Base-by-base conservation (phyloP, 192 early-diverging fungal genomes). In the Entomortierella beljakovae region DNA sequence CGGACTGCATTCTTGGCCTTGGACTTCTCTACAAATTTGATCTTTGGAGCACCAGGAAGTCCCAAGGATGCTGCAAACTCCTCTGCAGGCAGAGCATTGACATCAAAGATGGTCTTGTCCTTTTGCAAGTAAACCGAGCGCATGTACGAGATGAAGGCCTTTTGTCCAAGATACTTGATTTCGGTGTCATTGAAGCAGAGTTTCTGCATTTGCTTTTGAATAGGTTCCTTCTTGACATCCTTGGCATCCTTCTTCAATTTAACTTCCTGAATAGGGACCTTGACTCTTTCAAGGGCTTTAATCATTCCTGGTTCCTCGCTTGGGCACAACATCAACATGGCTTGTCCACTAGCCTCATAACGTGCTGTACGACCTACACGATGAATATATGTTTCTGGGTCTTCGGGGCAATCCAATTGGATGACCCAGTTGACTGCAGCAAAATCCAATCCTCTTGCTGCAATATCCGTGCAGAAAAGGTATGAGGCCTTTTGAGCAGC, bases 351-450 rank as follows among this genome's bases (percentile, higher is more conserved):
- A 4, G 95, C 87, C 49, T 96, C 93, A 87, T 95, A 94, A 61
- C 98, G 92, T 10, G 98, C 98, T 20, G 98, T 99, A 51, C 98
- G 91, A 1, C 98, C 98, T 6, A 98, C 98, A 51, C 98, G 93
- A 74, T 99, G 98, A 80, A 99, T 95, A 84, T 99, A 98, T 1
- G 97, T 99, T 52, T 90, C 94, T 38, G 92, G 92, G 84, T 98
- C 94, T 77, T 98, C 98, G 42, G 98, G 98, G 57, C 96, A 97
- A 79, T 99, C 98, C 52, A 97, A 70, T 65, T 99, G 98, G 43
- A 99, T 88, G 33, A 99, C 98, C 98, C 98, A 99, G 80, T 99
- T 95, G 6, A 99, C 97, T 15, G 95, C 92, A 0, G 98, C 97
- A 71, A 99, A 98, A 82, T 99, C 98, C 37, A 99, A 84, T 28